Percentiles rank a stretch among this genome's conserved stretches.
Evolutionary conservation across 208 protist species (phyloP).

Genomic region (Crithidia sp.): DNA sequence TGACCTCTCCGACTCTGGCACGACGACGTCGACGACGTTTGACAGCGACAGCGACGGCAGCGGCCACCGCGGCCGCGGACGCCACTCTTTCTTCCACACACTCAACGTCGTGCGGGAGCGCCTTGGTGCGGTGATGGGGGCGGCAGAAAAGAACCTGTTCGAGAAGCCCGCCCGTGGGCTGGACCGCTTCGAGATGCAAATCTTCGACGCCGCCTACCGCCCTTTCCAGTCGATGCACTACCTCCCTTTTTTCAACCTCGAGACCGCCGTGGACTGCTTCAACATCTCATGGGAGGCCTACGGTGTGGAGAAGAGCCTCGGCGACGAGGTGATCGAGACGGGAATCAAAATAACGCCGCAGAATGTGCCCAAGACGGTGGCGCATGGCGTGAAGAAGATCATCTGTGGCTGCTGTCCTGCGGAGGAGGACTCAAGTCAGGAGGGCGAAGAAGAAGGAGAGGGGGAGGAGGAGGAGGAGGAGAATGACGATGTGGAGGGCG

Average conservation of each 20-base stretch:
- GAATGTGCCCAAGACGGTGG: conserved; percentile 40
- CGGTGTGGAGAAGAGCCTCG: conserved; percentile 39
- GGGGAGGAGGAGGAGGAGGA: background rate
- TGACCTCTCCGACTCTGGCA: conserved; percentile 4
- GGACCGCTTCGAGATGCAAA: conserved; percentile 48
- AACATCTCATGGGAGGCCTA: conserved; percentile 88
- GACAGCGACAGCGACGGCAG: conserved; percentile 2
- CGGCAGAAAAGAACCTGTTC: conserved; percentile 56
- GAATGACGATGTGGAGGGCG: background rate
- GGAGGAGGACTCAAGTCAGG: conserved; percentile 24
- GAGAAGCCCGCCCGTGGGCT: conserved; percentile 49
- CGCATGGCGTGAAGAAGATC: conserved; percentile 36
- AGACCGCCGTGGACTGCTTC: conserved; percentile 89
- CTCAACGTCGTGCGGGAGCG: conserved; percentile 22
- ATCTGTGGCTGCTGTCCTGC: conserved; percentile 44
- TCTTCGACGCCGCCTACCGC: conserved; percentile 60
- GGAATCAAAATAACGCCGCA: conserved; percentile 35
- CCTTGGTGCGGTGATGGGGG: conserved; percentile 48
- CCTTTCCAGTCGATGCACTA: conserved; percentile 62
- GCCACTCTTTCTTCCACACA: conserved; percentile 20
- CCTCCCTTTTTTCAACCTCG: conserved; percentile 88
- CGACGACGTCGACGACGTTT: background rate
- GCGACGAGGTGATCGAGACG: conserved; percentile 37
- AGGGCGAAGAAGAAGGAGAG: conserved; percentile 6
- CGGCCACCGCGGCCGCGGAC: conserved; percentile 1